Conservation (phyloP, 306 rosid genomes). For the Cicer pinnatifidum region DNA sequence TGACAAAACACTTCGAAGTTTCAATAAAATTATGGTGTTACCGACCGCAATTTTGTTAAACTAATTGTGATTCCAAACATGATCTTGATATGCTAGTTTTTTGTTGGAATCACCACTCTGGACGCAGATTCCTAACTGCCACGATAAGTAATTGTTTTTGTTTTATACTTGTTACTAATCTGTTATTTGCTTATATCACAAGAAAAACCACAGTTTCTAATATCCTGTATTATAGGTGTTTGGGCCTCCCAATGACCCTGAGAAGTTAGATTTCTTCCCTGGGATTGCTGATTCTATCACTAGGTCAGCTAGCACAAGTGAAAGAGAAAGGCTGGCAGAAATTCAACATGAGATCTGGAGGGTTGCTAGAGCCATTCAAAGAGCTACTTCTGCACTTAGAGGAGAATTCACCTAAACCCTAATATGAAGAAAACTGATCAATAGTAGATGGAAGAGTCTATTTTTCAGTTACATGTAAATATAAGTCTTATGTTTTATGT, state of each 20-base stretch:
- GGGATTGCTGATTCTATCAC: conserved; percentile 77
- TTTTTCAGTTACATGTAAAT: conserved; percentile 31
- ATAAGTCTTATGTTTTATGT: not conserved
- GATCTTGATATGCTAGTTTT: not conserved
- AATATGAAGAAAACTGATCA: not conserved
- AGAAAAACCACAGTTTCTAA: conserved; percentile 7
- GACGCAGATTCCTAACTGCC: not conserved
- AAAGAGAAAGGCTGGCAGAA: conserved; percentile 49
- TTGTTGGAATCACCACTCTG: not conserved
- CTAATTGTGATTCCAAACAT: too few relatives aligned
- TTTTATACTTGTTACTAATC: not conserved
- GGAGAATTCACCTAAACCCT: conserved; percentile 68
- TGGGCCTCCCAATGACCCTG: conserved; percentile 67
- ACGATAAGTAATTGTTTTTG: not conserved
- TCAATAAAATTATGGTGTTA: too few relatives aligned
- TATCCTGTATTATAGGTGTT: conserved; percentile 55
- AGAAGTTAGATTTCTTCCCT: conserved; percentile 73
- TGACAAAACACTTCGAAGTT: too few relatives aligned
- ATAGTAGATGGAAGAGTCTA: not conserved
- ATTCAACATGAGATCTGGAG: conserved; percentile 92
- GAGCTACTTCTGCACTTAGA: conserved; percentile 73
- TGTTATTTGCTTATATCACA: not conserved
- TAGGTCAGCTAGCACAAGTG: conserved; percentile 43
- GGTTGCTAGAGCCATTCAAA: conserved; percentile 77
- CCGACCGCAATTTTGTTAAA: too few relatives aligned